Base-by-base conservation (phyloP, 2,329 filamentous ascomycete species). In the Nothopassalora personata region DNA sequence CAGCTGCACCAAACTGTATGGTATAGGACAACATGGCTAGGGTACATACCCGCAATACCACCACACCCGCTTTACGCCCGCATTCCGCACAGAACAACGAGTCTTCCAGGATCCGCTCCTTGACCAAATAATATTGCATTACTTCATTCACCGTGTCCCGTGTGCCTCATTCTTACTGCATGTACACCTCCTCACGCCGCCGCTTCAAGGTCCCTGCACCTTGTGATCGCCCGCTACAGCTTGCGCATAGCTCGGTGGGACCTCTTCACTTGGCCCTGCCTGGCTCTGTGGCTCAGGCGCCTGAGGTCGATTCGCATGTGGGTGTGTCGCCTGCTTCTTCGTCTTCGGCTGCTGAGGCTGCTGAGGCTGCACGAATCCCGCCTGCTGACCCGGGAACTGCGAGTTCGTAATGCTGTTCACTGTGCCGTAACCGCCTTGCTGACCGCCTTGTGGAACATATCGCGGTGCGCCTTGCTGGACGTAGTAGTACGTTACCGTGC, bases 241-340 rank as follows among this genome's bases (percentile, higher is more conserved):
- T 76, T 97, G 90, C 15, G 89, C 88, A 74, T 97, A 97, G 9
- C 87, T 90, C 4, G 94, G 93, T 45, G 93, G 92, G 9, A 77
- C 77, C 54, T 50, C 78, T 71, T 61, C 67, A 49, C 57, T 74
- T 76, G 70, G 75, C 71, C 39, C 79, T 74, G 68, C 79, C 76
- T 60, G 76, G n/a, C 39, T 43, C 79, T 56, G 60, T 28, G 30
- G 45, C 18, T 45, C 43, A 36, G 39, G 54, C 13, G 47, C 34
- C 15, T 51, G 49, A 5, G 49, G 49, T 30, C 30, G 49, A 19
- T 31, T 18, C n/a, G 27, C 30, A 18, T 51, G 28, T 31, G 49
- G 49, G 49, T 51, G 49, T 34, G 49, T 51, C 27, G 49, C 23
- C 18, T 51, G 27, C 23, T 51, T 51, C 49, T 51, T 51, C 74